phyloP scores from a whole-genome alignment of 176 grass and related monocot species.

The Musa schizocarpa region DNA sequence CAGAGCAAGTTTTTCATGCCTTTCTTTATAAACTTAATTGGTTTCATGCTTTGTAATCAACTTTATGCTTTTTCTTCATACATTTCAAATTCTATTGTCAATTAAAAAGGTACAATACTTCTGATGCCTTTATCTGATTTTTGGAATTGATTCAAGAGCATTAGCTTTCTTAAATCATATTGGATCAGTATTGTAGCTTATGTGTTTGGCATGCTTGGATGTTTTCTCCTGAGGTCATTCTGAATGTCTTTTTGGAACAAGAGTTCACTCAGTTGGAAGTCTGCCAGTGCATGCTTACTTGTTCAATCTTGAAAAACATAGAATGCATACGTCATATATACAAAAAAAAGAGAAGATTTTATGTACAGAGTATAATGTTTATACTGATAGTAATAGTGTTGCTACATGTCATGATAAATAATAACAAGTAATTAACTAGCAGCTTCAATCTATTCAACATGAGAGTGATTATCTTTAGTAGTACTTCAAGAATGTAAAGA shows the following conservation, averaged over 20 bases:
- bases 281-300: not conserved
- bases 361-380: no score
- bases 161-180: no score
- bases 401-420: no score
- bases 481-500: no score
- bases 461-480: no score
- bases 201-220: not conserved
- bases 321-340: no score
- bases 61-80: not conserved
- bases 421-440: no score
- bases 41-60: not conserved
- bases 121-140: not conserved
- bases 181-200: not conserved
- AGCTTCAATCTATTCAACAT: no score
- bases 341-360: no score
- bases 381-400: no score
- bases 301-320: no score
- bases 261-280: not conserved
- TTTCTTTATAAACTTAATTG: not conserved
- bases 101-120: not conserved
- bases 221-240: not conserved
- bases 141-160: not conserved
- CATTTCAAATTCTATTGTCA: no score
- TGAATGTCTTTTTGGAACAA: not conserved
- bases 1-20: constrained; percentile 36